phyloP scores from a whole-genome alignment of 2,329 filamentous ascomycete genomes.

The Pseudomassariella vexata region DNA sequence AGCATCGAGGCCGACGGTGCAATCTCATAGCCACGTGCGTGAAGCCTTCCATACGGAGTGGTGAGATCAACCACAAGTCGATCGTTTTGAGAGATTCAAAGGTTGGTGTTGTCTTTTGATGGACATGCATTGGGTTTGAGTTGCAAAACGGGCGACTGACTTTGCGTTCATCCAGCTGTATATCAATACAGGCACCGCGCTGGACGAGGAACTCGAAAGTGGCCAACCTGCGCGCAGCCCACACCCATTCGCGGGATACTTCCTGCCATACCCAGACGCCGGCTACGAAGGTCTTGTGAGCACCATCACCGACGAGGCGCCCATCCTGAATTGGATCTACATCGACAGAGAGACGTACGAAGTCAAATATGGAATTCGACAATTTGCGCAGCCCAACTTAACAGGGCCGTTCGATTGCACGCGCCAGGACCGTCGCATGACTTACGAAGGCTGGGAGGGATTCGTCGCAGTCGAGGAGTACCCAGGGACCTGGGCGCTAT shows the following conservation, averaged over 20 bases:
- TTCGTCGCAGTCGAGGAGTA: constrained; percentile 42
- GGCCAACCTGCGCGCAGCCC: constrained; percentile 25
- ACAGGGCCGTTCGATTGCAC: constrained; percentile 47
- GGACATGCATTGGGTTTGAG: background rate
- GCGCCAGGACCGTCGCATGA: constrained; percentile 44
- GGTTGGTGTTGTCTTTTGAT: constrained; percentile 17
- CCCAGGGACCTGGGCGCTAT: constrained; percentile 37
- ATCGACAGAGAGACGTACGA: constrained; percentile 38
- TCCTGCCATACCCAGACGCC: constrained; percentile 50
- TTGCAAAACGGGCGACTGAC: constrained; percentile 6
- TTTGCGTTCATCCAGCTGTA: constrained; percentile 29
- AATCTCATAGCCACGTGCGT: constrained; percentile 41
- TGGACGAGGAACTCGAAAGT: constrained; percentile 17
- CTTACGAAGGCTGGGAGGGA: constrained; percentile 42
- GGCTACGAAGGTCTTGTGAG: constrained; percentile 39
- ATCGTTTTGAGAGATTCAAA: constrained; percentile 39
- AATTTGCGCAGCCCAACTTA: constrained; percentile 33
- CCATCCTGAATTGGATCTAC: constrained; percentile 46
- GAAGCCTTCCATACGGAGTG: constrained; percentile 33
- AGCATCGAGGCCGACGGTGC: constrained; percentile 41
- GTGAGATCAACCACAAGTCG: constrained; percentile 36
- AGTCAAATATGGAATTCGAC: constrained; percentile 39
- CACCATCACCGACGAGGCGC: constrained; percentile 42
- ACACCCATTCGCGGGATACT: constrained; percentile 52
- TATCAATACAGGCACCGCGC: constrained; percentile 33